Conservation (phyloP, 2,329 filamentous ascomycete species). For the Coccinonectria pachysandricola region DNA sequence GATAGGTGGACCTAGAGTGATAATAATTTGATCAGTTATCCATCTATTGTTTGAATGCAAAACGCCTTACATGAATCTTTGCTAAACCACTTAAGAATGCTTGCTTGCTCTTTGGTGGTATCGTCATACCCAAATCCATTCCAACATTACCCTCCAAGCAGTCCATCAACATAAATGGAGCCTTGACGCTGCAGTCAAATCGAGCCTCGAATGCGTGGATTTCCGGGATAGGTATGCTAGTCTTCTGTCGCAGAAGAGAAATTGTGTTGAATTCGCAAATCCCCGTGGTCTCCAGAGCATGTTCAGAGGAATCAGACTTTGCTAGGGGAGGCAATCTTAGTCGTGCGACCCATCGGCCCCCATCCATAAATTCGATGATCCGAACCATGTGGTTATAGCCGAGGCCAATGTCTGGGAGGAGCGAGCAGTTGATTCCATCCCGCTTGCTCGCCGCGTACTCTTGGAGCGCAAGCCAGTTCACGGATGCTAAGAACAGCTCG, state of each 20-base stretch:
- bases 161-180: conserved; percentile 5
- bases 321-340: conserved; percentile 2
- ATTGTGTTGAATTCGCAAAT: conserved; percentile 4
- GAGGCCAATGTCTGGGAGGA: conserved; percentile 3
- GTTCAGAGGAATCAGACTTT: conserved; percentile 1
- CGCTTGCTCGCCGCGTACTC: conserved; percentile 1
- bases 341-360: conserved; percentile 2
- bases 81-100: conserved; percentile 1
- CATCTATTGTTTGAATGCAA: not conserved
- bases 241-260: conserved; percentile 3
- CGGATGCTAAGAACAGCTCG: conserved; percentile 1
- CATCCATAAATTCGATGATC: conserved; percentile 4
- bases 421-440: conserved; percentile 1
- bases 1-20: conserved; percentile 2
- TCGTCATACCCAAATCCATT: conserved; percentile 5
- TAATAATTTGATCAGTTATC: conserved; percentile 2
- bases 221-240: conserved; percentile 2
- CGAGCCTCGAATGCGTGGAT: conserved; percentile 3
- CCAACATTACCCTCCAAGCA: conserved; percentile 4
- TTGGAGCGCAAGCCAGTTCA: conserved; percentile 1
- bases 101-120: conserved; percentile 1
- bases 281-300: not conserved
- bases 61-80: conserved; percentile 2
- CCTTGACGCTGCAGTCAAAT: conserved; percentile 2
- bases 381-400: conserved; percentile 5